Conservation (phyloP, 371 early-diverging fungal species). For the Mucor velutinosus region DNA sequence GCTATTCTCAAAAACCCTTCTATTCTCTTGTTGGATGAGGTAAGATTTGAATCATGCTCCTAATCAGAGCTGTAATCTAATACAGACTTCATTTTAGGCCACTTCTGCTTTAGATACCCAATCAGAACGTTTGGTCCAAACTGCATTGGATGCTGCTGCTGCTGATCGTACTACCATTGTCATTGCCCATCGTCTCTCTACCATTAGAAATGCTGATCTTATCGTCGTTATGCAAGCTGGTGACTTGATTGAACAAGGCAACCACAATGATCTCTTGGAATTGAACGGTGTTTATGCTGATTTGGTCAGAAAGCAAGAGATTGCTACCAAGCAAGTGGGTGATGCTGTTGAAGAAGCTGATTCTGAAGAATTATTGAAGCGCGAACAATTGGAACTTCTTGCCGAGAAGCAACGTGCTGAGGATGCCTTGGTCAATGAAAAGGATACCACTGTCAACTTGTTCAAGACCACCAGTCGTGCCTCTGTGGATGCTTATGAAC, state of each 20-base stretch:
- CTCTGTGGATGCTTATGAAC: constrained; percentile 51
- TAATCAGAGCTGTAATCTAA: neutral
- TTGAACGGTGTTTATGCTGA: constrained; percentile 58
- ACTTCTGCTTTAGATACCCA: constrained; percentile 80
- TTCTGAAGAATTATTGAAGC: constrained; percentile 34
- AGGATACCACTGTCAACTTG: constrained; percentile 25
- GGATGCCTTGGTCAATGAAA: constrained; percentile 27
- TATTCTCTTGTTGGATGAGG: constrained; percentile 50
- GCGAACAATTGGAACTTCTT: constrained; percentile 41
- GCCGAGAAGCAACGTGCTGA: constrained; percentile 15
- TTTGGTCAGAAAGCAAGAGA: constrained; percentile 61
- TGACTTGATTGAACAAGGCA: constrained; percentile 71
- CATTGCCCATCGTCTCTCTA: constrained; percentile 90
- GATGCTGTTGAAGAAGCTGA: constrained; percentile 22
- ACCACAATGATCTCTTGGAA: constrained; percentile 65
- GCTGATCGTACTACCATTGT: constrained; percentile 86
- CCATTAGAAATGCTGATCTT: constrained; percentile 78
- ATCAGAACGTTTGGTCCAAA: constrained; percentile 82
- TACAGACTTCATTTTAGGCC: constrained; percentile 47
- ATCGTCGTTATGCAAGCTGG: constrained; percentile 85
- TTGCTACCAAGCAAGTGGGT: constrained; percentile 34
- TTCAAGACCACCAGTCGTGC: constrained; percentile 38
- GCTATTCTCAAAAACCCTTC: constrained; percentile 52
- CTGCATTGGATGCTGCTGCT: constrained; percentile 78
- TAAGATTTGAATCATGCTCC: constrained; percentile 23